Conservation (phyloP, 331 rosid species). For the Malus hybrid region DNA sequence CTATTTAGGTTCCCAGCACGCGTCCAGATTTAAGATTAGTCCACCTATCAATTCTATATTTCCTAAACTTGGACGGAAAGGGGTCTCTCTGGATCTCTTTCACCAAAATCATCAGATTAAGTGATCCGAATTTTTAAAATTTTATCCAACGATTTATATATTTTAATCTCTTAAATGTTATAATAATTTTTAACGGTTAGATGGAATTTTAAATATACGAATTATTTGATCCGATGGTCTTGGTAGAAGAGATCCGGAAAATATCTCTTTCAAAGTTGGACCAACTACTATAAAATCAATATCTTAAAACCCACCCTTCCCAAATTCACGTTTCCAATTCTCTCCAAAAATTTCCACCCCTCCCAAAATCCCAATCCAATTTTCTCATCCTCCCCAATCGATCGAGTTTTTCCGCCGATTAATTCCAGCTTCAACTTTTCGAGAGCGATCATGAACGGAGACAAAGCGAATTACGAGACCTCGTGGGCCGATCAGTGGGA, state of each 20-base stretch:
- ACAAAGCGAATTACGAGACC: constrained; percentile 15
- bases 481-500: constrained; percentile 95
- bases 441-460: not conserved
- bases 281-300: not conserved
- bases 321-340: not conserved
- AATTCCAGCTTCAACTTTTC: not conserved
- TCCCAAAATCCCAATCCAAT: not conserved
- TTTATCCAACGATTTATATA: fast-evolving
- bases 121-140: fast-evolving
- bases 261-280: not conserved
- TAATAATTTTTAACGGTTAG: no score
- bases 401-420: not conserved
- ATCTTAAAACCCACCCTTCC: not conserved
- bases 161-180: no score
- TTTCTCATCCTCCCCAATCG: not conserved
- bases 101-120: fast-evolving
- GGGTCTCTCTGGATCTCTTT: fast-evolving
- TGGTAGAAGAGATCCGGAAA: fast-evolving
- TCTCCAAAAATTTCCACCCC: not conserved
- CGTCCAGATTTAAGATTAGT: not conserved
- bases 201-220: fast-evolving
- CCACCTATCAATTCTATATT: not conserved
- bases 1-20: not conserved
- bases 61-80: not conserved
- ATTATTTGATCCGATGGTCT: fast-evolving